Evolutionary conservation across 495 filamentous ascomycete genomes (phyloP), one percentile per base, ranked within the genome.

Genomic region (Astrothelium subdiscretum): DNA sequence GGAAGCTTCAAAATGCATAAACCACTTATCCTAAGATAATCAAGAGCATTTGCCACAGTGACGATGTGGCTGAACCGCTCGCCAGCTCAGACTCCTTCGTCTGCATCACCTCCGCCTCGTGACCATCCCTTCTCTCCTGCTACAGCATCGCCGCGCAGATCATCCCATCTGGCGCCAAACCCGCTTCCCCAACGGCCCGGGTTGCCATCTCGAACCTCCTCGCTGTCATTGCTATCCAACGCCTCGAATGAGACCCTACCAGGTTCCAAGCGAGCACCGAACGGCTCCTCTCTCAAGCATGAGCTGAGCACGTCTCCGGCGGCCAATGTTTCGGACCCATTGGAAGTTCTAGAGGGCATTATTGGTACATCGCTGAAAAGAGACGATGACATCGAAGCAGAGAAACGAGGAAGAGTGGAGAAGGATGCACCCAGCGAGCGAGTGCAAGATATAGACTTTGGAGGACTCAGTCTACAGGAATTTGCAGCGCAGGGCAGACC

Each of bases 21-120:
- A 20, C 24, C 24, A 54, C 24, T 27, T 27, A 5, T 11, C 5
- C 24, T 20, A 8, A 54, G 48, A 54, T 54, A 54, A 54, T 54
- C 24, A 5, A 54, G 11, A 26, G 13, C 48, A 10, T n/a, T 29
- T 20, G 24, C 48, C 29, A 31, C 48, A 31, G 32, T n/a, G 20
- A 59, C 31, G 18, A 95, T 95, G 91, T 94, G 89, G 88, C 85
- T 92, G 66, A 90, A 95, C 79, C 86, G 90, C 69, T 85, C 92
- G 64, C 85, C 87, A 59, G 85, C 83, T 69, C 85, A 88, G 72
- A 83, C 87, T 58, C 82, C 80, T 63, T 80, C 84, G 59, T 79
- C 83, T 57, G 79, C 80, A 42, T 85, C 84, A 59, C 81, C 83
- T 60, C 75, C 81, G 51, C 74, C 81, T 15, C 79, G 77, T 59